These are phyloP conservation scores for Parathielavia hyrcaniae DNA, from an alignment of 495 filamentous ascomycete genomes.

Conservation along the genomic window DNA sequence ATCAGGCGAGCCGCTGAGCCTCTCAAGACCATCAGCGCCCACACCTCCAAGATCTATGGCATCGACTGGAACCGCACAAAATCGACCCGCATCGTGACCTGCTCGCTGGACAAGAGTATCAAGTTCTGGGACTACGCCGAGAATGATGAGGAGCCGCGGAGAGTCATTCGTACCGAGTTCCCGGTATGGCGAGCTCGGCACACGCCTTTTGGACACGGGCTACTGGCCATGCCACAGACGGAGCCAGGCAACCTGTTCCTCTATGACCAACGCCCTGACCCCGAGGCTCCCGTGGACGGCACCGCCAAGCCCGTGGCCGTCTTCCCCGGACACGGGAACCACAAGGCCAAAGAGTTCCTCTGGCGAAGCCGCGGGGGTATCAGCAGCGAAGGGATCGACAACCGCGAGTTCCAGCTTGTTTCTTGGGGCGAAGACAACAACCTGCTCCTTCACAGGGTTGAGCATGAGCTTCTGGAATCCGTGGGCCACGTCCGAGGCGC, in stretches of 20 bases:
- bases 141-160: slow-evolving; percentile 57
- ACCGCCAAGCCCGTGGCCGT: slow-evolving; percentile 56
- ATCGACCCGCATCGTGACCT: slow-evolving; percentile 67
- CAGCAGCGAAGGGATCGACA: slow-evolving; percentile 61
- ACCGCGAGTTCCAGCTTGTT: slow-evolving; percentile 87
- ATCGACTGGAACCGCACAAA: slow-evolving; percentile 86
- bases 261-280: slow-evolving; percentile 59
- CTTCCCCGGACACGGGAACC: slow-evolving; percentile 72
- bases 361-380: slow-evolving; percentile 80
- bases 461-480: slow-evolving; percentile 54
- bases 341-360: slow-evolving; percentile 87
- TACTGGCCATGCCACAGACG: slow-evolving; percentile 87
- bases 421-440: slow-evolving; percentile 86
- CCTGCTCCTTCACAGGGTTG: slow-evolving; percentile 70
- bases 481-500: slow-evolving; percentile 74
- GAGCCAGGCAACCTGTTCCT: slow-evolving; percentile 79
- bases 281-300: slow-evolving; percentile 39
- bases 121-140: slow-evolving; percentile 86
- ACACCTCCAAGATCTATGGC: slow-evolving; percentile 94
- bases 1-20: slow-evolving; percentile 72
- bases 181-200: slow-evolving; percentile 92
- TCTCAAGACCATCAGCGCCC: slow-evolving; percentile 75
- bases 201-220: slow-evolving; percentile 81
- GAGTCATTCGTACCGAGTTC: slow-evolving; percentile 71
- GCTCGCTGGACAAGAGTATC: slow-evolving; percentile 85